phyloP scores from a whole-genome alignment of 306 rosid species.

The Echinosophora koreensis region DNA sequence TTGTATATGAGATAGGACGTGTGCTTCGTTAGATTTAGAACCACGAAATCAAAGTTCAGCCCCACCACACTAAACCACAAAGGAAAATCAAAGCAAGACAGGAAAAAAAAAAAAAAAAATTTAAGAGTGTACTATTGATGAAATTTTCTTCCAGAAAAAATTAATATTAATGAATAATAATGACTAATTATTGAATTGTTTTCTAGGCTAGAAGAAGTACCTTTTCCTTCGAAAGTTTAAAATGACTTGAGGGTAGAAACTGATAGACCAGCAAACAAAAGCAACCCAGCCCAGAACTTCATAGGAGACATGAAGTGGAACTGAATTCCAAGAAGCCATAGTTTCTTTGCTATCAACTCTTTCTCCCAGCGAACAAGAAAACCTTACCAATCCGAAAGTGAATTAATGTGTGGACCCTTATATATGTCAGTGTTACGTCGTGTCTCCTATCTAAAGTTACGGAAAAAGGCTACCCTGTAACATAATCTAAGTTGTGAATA shows the following conservation, averaged over 20 bases:
- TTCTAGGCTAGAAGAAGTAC: slow-evolving; percentile 39
- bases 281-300: slow-evolving; percentile 83
- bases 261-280: slow-evolving; percentile 73
- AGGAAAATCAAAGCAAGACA: neutral
- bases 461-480: no score
- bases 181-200: neutral
- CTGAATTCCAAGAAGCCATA: slow-evolving; percentile 87
- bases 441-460: no score
- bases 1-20: slow-evolving; percentile 84
- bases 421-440: no score
- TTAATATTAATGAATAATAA: neutral
- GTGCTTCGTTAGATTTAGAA: slow-evolving; percentile 89
- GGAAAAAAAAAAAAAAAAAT: neutral
- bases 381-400: neutral
- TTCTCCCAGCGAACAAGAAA: neutral
- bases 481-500: no score
- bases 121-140: neutral
- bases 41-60: slow-evolving; percentile 82
- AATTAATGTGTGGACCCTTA: neutral
- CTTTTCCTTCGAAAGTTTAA: slow-evolving; percentile 83
- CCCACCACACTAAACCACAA: slow-evolving; percentile 80
- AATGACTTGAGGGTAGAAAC: slow-evolving; percentile 87
- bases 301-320: slow-evolving; percentile 67
- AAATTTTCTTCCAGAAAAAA: neutral
- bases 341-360: neutral